Percentiles rank a stretch among this genome's conserved stretches.
Conservation (phyloP, 345 rosid species). For the Pugionium cornutum region DNA sequence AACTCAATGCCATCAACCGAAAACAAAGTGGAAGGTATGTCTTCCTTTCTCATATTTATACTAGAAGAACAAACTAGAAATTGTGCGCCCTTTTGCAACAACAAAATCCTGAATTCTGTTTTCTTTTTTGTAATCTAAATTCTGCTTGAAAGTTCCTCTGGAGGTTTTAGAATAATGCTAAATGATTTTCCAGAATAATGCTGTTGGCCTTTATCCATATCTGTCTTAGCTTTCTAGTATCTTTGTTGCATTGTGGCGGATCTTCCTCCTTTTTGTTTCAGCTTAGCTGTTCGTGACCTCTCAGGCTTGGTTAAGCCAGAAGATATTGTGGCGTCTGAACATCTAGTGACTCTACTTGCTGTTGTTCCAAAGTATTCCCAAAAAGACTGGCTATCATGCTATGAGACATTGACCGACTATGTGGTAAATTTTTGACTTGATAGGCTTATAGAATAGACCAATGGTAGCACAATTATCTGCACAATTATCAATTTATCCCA, state of each 20-base stretch:
- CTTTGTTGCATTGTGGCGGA: slow-evolving; percentile 25
- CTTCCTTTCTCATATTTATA: background rate
- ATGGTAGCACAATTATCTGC: background rate
- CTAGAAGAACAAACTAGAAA: background rate
- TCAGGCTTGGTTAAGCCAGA: slow-evolving; percentile 89
- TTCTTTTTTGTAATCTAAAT: slow-evolving; percentile 4
- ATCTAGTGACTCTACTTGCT: slow-evolving; percentile 83
- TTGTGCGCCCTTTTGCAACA: background rate
- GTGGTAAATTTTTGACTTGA: slow-evolving; percentile 59
- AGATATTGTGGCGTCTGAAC: slow-evolving; percentile 81
- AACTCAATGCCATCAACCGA: slow-evolving; percentile 88
- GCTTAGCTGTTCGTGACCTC: slow-evolving; percentile 99
- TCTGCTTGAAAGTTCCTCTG: slow-evolving; percentile 9
- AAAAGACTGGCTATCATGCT: slow-evolving; percentile 94
- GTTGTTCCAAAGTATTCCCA: slow-evolving; percentile 92
- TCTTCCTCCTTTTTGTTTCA: slow-evolving; percentile 43
- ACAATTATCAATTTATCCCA: slow-evolving; percentile 2
- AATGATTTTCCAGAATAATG: slow-evolving; percentile 1
- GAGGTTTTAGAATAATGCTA: background rate
- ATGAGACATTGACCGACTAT: slow-evolving; percentile 85
- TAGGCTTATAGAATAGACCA: slow-evolving; percentile 13
- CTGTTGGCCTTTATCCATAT: slow-evolving; percentile 9
- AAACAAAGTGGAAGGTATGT: slow-evolving; percentile 96
- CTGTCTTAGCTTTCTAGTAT: background rate
- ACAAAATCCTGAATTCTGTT: background rate